Evolutionary conservation across 2,329 filamentous ascomycete genomes (phyloP).

Genomic region (Colletotrichum viniferum): DNA sequence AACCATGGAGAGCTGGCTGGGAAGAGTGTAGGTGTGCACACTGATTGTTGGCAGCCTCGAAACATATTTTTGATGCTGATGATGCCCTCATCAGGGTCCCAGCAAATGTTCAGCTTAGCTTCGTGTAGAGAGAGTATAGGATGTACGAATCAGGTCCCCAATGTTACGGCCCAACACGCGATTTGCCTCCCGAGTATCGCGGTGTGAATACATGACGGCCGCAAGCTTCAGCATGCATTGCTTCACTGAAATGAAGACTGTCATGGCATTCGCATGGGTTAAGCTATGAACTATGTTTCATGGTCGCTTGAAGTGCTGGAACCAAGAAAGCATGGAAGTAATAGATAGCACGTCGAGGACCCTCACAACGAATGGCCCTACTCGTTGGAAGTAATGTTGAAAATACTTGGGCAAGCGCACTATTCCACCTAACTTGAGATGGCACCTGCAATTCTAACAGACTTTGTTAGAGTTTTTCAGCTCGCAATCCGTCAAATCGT

Average conservation of each 20-base stretch:
- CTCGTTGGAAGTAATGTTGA: neutral
- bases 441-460: neutral
- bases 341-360: rapidly evolving
- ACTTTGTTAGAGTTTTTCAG: neutral
- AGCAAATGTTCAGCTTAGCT: no score
- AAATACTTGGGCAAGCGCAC: neutral
- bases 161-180: no score
- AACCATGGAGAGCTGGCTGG: no score
- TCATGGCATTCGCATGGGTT: neutral
- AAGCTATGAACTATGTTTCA: neutral
- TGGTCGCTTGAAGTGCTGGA: neutral
- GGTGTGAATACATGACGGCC: no score
- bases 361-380: neutral
- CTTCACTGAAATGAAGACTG: neutral
- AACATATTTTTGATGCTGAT: no score
- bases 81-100: no score
- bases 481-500: neutral
- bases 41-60: no score
- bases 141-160: no score
- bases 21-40: no score
- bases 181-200: no score
- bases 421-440: neutral
- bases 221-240: neutral
- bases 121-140: no score
- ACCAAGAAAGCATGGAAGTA: neutral